These are phyloP conservation scores for Tylopilus orsonianus DNA, from an alignment of 1,284 basidiomycete species.

Conservation along the genomic window DNA sequence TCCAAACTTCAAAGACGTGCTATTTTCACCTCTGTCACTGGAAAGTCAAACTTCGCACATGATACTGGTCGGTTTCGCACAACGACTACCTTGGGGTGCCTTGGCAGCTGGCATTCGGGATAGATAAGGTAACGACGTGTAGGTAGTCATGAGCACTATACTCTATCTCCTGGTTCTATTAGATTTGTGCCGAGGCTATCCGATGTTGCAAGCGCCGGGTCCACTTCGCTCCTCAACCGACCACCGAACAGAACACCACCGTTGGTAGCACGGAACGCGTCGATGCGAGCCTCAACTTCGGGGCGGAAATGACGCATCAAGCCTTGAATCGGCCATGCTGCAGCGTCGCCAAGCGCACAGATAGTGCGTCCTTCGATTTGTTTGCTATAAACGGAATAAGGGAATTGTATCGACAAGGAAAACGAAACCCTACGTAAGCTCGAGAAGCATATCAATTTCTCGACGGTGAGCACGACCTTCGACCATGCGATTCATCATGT, in stretches of 20 bases:
- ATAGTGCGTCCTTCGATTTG: slow-evolving; percentile 97
- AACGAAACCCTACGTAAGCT: slow-evolving; percentile 68
- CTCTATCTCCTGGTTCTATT: slow-evolving; percentile 37
- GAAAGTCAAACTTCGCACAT: too few species aligned
- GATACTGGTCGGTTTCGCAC: too few species aligned
- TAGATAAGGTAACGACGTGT: slow-evolving; percentile 1
- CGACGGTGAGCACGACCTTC: slow-evolving; percentile 88
- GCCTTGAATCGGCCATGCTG: slow-evolving; percentile 98
- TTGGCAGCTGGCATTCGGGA: too few species aligned
- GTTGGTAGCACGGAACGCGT: slow-evolving; percentile 73
- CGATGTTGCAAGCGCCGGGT: slow-evolving; percentile 74
- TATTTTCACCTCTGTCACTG: too few species aligned
- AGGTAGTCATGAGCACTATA: slow-evolving; percentile 16
- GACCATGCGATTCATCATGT: slow-evolving; percentile 95
- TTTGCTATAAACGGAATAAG: slow-evolving; percentile 56
- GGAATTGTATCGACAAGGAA: slow-evolving; percentile 14
- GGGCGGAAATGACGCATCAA: slow-evolving; percentile 97
- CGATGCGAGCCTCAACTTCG: slow-evolving; percentile 87
- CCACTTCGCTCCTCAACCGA: slow-evolving; percentile 66
- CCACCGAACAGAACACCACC: slow-evolving; percentile 93
- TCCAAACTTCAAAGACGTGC: too few species aligned
- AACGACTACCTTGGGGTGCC: too few species aligned
- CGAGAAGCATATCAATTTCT: slow-evolving; percentile 97
- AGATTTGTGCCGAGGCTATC: slow-evolving; percentile 74
- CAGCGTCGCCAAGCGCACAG: slow-evolving; percentile 95